phyloP scores from a whole-genome alignment of 78 protist genomes.

The Goniomonas avonlea region DNA sequence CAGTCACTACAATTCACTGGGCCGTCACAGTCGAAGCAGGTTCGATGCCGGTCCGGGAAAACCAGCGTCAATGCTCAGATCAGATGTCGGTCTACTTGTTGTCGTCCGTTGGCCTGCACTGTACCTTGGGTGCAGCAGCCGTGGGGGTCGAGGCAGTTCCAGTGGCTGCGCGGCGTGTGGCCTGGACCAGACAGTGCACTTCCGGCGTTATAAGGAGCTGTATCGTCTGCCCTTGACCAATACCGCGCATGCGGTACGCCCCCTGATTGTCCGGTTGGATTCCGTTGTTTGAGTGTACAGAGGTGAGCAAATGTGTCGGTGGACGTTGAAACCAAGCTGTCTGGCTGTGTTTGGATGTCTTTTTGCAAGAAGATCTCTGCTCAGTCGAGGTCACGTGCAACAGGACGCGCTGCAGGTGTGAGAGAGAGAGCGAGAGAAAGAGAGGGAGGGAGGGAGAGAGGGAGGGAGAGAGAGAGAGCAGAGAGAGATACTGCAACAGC shows the following conservation, averaged over 20 bases:
- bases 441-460: no score
- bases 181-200: neutral
- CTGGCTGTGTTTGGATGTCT: neutral
- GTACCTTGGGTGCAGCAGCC: neutral
- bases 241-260: conserved; percentile 54
- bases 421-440: no score
- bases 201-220: conserved; percentile 36
- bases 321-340: neutral
- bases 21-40: no score
- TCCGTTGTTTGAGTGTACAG: no score
- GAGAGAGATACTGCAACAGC: neutral
- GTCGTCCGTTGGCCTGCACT: neutral
- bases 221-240: conserved; percentile 45
- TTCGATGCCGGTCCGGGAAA: no score
- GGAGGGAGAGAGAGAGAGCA: no score
- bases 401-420: neutral
- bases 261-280: no score
- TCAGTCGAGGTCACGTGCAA: neutral
- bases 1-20: no score
- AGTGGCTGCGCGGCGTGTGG: neutral
- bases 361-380: neutral
- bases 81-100: neutral
- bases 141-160: neutral
- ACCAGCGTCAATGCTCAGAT: neutral
- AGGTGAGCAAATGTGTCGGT: neutral